A percentile compares a stretch with the other conserved stretches of the same genome.
These are phyloP conservation scores for Besnoitia besnoiti DNA, from an alignment of 169 alveolate genomes.

Conservation along the genomic window DNA sequence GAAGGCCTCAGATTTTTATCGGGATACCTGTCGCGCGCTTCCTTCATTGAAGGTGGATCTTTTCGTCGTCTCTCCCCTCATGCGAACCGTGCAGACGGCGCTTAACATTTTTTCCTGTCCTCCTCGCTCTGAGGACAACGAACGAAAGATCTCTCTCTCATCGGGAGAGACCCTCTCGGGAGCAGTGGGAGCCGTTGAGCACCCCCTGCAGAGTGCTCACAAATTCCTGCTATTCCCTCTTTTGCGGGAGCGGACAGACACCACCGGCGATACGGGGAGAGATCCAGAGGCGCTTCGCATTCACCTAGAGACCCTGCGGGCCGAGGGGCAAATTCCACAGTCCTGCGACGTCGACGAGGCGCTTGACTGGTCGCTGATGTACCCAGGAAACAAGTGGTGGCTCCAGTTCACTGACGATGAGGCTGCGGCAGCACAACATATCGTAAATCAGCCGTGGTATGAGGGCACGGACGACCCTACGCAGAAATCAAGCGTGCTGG, in stretches of 20 bases:
- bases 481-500: not conserved
- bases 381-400: conserved; percentile 17
- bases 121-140: not conserved
- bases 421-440: not conserved
- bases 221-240: not conserved
- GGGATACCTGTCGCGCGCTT: not conserved
- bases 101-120: not conserved
- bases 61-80: not conserved
- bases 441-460: not conserved
- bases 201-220: not conserved
- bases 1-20: not conserved
- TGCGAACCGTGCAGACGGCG: conserved; percentile 17
- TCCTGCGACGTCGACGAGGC: not conserved
- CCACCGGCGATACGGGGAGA: conserved; percentile 2
- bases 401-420: conserved; percentile 4
- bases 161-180: not conserved
- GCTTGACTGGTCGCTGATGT: conserved; percentile 20
- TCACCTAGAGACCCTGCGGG: not conserved
- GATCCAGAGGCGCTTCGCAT: not conserved
- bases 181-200: not conserved
- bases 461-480: not conserved
- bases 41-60: not conserved
- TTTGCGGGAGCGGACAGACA: conserved; percentile 9
- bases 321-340: not conserved
- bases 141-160: not conserved